Base-by-base conservation (phyloP, 192 early-diverging fungal genomes). In the Coemansia sp. region DNA sequence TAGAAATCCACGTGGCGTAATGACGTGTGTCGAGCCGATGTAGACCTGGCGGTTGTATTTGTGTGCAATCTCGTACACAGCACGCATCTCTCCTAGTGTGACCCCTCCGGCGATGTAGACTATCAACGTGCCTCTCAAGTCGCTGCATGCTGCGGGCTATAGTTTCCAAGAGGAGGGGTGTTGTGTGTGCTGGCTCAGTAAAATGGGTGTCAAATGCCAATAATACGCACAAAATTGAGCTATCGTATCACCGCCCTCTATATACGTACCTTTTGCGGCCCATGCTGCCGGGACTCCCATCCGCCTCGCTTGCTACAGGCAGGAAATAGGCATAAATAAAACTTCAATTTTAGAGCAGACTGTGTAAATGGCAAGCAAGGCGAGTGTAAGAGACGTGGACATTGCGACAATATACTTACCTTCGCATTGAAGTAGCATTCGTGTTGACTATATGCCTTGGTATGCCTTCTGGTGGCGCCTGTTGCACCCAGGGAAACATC, bases 11-110 rank as follows among this genome's bases (percentile, higher is more conserved):
- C 71, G 72, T 0, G 83, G 83, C 51, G 78, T 84, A 57, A 78
- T 74, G 10, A 81, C 64, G 53, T 84, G 83, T 16, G 83, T 84
- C 11, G 78, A 77, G 14, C 80, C 83, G 18, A 84, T 76, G 65
- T 76, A 84, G 2, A 84, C 66, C 3, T 84, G 69, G 34, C 74
- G 73, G 2, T 70, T 71, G 48, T 69, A 72, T 23, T 63, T 59
- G 10, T 70, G 58, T 7, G 75, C 59, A n/a, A 84, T 55, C 35
- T 81, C 83, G 70, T 84, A 84, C 3, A 77, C 60, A 9, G 83
- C 16, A 16, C 83, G 74, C 70, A 84, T 76, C 38, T 84, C 83
- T 9, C 78, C 69, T 24, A 82, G 48, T 8, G 83, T 84, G 28
- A 78, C 62, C 18, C 83, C 83, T 3, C 83, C 83, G 8, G 75